Evolutionary conservation across 1,284 basidiomycete species (phyloP), one percentile per base, ranked within the genome.

Genomic region (Moesziomyces antarcticus): DNA sequence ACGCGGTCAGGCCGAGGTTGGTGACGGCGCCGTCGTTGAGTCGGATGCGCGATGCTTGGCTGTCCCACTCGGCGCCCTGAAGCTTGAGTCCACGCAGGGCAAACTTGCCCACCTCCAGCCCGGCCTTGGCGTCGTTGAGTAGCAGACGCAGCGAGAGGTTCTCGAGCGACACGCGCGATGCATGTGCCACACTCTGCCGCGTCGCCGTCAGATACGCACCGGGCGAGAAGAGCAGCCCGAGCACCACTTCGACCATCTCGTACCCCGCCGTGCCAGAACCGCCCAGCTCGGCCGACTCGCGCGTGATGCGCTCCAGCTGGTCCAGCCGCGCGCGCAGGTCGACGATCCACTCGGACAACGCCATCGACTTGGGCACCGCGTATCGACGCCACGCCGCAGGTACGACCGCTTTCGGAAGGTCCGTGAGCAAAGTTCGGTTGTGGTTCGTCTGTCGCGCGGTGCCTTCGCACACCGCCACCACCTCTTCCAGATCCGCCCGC

Each of bases 41-140:
- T 66, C 40, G 41, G 30, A 84, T 48, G 40, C 43, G 49, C 37
- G 48, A 51, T 5, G 24, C 43, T 5, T 56, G 61, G 3, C 48
- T 59, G 10, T 53, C 52, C 76, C 77, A 81, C 20, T 57, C 61
- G 8, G 78, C 82, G 1, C 82, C 82, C 48, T 84, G 79, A 16
- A 84, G 53, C 56, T 75, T 79, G 44, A 84, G 59, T 3, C 75
- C 70, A n/a, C 57, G 46, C 5, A 80, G 64, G 18, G 67, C 67
- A 53, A 66, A 80, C 27, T 60, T 65, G 37, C 61, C 83, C 80
- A 92, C 71, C 89, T 69, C 72, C 45, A 65, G 30, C 16, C 72
- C 67, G 3, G 63, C 72, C 21, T 46, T 50, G 20, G 49, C 27
- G 37, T 66, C 63, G 45, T 74, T 67, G 20, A 70, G 53, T 45